Evolutionary conservation across 2,329 filamentous ascomycete genomes (phyloP).

Genomic region (Didymosphaeria variabile): DNA sequence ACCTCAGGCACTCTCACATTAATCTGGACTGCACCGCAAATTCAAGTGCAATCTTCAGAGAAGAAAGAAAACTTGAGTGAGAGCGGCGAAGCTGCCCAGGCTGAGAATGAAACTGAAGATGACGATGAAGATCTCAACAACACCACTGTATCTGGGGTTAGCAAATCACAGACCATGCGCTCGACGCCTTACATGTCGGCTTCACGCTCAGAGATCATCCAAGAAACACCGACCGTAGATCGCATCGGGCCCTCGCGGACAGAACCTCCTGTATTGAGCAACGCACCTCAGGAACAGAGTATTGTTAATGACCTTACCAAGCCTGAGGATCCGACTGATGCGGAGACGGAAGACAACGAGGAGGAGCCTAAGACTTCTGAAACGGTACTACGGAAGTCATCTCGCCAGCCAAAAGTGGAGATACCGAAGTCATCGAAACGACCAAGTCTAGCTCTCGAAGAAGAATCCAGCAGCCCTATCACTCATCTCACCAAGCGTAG

Average conservation of each 20-base stretch:
- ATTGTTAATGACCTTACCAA: neutral
- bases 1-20: conserved; percentile 25
- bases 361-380: neutral
- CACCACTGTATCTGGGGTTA: conserved; percentile 26
- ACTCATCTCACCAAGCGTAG: conserved; percentile 27
- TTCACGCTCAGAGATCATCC: conserved; percentile 38
- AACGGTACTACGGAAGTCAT: neutral
- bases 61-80: conserved; percentile 15
- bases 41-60: conserved; percentile 43
- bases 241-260: conserved; percentile 20
- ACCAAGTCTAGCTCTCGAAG: conserved; percentile 2
- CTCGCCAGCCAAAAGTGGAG: conserved; percentile 19
- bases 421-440: conserved; percentile 17
- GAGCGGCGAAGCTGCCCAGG: conserved; percentile 16
- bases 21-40: conserved; percentile 29
- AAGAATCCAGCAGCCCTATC: conserved; percentile 9
- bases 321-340: conserved; percentile 1
- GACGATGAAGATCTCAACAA: conserved; percentile 31
- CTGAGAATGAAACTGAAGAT: conserved; percentile 37
- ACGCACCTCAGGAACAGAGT: conserved; percentile 25
- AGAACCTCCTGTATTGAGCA: conserved; percentile 2
- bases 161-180: conserved; percentile 22
- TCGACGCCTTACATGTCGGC: conserved; percentile 36
- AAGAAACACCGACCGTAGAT: conserved; percentile 42
- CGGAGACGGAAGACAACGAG: neutral